Evolutionary conservation across 1,284 basidiomycete genomes (phyloP).

Genomic region (Mycena citricolor): DNA sequence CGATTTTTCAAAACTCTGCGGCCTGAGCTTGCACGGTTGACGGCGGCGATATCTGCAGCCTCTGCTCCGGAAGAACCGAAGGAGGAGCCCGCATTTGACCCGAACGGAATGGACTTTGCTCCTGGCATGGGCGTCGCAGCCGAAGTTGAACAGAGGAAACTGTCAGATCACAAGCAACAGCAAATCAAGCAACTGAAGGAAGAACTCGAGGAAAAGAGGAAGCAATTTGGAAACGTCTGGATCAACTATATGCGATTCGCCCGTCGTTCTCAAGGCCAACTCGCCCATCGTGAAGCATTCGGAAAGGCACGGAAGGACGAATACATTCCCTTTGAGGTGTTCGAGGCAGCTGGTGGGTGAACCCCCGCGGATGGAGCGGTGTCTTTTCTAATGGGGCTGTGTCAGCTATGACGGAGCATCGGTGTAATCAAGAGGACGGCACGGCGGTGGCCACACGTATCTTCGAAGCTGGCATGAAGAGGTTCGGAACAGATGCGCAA

Average conservation of each 20-base stretch:
- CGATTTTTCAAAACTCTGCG: constrained; percentile 72
- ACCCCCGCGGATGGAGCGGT: no score
- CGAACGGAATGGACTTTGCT: constrained; percentile 1
- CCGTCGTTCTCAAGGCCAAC: constrained; percentile 75
- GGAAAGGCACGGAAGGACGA: constrained; percentile 82
- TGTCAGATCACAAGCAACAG: no score
- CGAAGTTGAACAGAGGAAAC: no score
- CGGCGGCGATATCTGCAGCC: no score
- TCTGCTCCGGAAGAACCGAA: no score
- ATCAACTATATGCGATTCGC: constrained; percentile 95
- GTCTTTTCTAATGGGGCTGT: constrained; percentile 6
- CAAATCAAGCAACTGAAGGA: not conserved
- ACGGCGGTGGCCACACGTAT: constrained; percentile 85
- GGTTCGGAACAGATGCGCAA: constrained; percentile 80
- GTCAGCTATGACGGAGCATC: constrained; percentile 12
- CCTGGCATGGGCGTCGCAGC: constrained; percentile 16
- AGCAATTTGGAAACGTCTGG: constrained; percentile 68
- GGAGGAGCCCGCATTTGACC: no score
- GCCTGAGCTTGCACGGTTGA: constrained; percentile 70
- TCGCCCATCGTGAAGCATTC: constrained; percentile 79
- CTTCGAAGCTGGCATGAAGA: constrained; percentile 90
- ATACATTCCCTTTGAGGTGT: constrained; percentile 91
- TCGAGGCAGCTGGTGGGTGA: constrained; percentile 81
- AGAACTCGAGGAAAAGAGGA: constrained; percentile 58
- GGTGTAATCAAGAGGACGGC: constrained; percentile 62